Conservation (phyloP, 306 rosid species). For the Oemleria cerasiformis region DNA sequence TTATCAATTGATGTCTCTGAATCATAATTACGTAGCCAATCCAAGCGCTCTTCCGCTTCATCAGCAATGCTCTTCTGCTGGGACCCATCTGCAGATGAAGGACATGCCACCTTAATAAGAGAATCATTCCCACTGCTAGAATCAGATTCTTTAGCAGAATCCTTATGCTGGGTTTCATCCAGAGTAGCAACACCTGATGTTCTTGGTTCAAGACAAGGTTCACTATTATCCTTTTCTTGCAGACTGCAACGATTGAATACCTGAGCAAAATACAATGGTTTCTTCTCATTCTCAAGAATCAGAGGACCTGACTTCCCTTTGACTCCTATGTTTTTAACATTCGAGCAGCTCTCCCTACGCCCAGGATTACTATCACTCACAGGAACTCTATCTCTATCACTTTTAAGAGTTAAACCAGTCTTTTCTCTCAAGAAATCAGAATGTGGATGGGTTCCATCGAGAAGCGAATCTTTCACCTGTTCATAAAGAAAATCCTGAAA, state of each 20-base stretch:
- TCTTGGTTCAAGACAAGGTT: constrained; percentile 27
- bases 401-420: constrained; percentile 42
- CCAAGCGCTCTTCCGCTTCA: constrained; percentile 32
- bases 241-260: no score
- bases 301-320: constrained; percentile 26
- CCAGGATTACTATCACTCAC: constrained; percentile 27
- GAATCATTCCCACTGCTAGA: constrained; percentile 27
- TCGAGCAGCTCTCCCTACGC: constrained; percentile 22
- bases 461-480: constrained; percentile 67
- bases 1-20: constrained; percentile 29
- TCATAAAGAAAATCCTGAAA: constrained; percentile 16
- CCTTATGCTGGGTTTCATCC: constrained; percentile 11
- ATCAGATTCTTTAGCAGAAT: constrained; percentile 11
- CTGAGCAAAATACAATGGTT: constrained; percentile 13
- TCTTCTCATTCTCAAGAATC: constrained; percentile 27
- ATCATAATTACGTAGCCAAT: constrained; percentile 23
- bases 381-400: constrained; percentile 17
- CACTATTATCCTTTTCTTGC: constrained; percentile 9
- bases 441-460: constrained; percentile 54
- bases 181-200: constrained; percentile 17
- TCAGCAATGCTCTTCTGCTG: constrained; percentile 19
- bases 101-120: constrained; percentile 21
- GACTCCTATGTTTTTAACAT: constrained; percentile 28
- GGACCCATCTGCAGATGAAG: constrained; percentile 24
- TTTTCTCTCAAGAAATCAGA: constrained; percentile 47